These are phyloP conservation scores for Didymella exigua DNA, from an alignment of 2,329 filamentous ascomycete species.

Conservation along the genomic window DNA sequence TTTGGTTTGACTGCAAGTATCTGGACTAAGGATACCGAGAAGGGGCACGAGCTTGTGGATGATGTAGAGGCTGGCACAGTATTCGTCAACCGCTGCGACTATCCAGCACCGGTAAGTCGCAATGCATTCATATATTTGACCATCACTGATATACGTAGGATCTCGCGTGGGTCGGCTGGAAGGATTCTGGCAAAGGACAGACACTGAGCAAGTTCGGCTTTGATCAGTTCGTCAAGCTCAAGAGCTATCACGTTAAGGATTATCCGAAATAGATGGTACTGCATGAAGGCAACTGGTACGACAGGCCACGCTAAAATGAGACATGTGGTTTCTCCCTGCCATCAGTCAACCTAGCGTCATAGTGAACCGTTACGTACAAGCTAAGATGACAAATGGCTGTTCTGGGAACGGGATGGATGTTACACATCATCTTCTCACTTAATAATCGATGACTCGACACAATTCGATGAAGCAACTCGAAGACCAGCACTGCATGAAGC, in stretches of 20 bases:
- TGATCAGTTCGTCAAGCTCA: slow-evolving; percentile 93
- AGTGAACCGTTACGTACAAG: not conserved
- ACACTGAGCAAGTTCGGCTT: slow-evolving; percentile 90
- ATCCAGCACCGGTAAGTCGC: slow-evolving; percentile 81
- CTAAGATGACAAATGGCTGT: not conserved
- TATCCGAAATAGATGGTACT: slow-evolving; percentile 59
- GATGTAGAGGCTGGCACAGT: slow-evolving; percentile 91
- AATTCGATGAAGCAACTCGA: not conserved
- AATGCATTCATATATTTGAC: not conserved
- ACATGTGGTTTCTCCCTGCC: slow-evolving; percentile 25
- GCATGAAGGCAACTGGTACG: slow-evolving; percentile 18
- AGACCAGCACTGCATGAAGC: not conserved
- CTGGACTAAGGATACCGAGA: slow-evolving; percentile 86
- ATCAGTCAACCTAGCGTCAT: slow-evolving; percentile 1
- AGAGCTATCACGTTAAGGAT: slow-evolving; percentile 93
- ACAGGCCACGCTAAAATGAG: slow-evolving; percentile 16
- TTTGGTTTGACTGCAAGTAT: slow-evolving; percentile 96
- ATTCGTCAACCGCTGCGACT: slow-evolving; percentile 95
- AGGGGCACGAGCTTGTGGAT: slow-evolving; percentile 76
- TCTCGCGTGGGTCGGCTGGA: slow-evolving; percentile 97
- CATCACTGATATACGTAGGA: slow-evolving; percentile 61
- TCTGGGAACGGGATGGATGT: not conserved
- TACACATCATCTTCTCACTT: not conserved
- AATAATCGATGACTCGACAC: not conserved
- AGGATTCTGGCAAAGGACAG: slow-evolving; percentile 91